Conservation (phyloP, 2,329 filamentous ascomycete genomes). For the Aaosphaeria arxii region DNA sequence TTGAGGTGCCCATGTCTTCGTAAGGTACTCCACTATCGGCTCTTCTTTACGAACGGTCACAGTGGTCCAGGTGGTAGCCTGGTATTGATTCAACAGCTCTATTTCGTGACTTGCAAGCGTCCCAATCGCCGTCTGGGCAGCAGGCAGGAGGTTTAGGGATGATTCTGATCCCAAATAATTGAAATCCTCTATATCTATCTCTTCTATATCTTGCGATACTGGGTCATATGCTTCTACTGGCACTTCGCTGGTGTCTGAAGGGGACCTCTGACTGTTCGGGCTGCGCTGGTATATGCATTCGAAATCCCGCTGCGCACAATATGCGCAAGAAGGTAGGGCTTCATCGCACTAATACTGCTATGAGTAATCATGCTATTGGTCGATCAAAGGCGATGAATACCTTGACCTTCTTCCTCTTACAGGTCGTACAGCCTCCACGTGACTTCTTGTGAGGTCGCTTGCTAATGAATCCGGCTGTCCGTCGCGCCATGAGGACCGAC, state of each 20-base stretch:
- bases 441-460: slow-evolving; percentile 33
- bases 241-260: not conserved
- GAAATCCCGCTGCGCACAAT: slow-evolving; percentile 22
- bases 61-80: slow-evolving; percentile 17
- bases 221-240: too few species aligned
- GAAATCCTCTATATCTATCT: slow-evolving; percentile 8
- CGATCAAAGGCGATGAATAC: slow-evolving; percentile 7
- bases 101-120: slow-evolving; percentile 16
- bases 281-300: slow-evolving; percentile 20
- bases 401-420: slow-evolving; percentile 35
- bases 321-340: slow-evolving; percentile 20
- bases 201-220: too few species aligned
- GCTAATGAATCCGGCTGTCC: slow-evolving; percentile 25
- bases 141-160: slow-evolving; percentile 16
- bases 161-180: slow-evolving; percentile 6
- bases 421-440: slow-evolving; percentile 26
- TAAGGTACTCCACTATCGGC: slow-evolving; percentile 10
- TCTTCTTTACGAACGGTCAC: slow-evolving; percentile 19
- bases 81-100: slow-evolving; percentile 24
- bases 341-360: slow-evolving; percentile 26
- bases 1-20: slow-evolving; percentile 21
- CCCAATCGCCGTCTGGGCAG: slow-evolving; percentile 16
- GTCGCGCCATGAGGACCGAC: slow-evolving; percentile 16
- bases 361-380: not conserved
- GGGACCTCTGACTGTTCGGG: not conserved